A percentile compares a stretch with the other conserved stretches of the same genome.
These are phyloP conservation scores for Gastrodia elata DNA, from an alignment of 106 monocot genomes.

Conservation along the genomic window DNA sequence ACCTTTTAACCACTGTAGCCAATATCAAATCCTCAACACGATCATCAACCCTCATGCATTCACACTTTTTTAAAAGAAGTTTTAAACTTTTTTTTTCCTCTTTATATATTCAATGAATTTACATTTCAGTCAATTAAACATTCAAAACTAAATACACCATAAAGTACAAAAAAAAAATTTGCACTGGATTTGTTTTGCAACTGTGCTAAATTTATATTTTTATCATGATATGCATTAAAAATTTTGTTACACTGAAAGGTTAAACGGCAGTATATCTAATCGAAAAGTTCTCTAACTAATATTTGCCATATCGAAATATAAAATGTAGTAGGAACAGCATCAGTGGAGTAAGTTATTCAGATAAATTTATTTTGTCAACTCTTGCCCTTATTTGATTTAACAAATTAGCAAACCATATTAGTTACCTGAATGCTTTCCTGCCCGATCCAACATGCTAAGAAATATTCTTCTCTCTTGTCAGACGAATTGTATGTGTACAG, in stretches of 20 bases:
- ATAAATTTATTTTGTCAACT: not conserved
- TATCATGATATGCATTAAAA: not conserved
- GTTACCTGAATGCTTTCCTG: conserved; percentile 77
- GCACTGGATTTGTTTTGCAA: no score
- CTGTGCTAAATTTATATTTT: not conserved
- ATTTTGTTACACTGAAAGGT: not conserved
- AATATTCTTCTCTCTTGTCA: conserved; percentile 90
- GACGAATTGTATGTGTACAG: conserved; percentile 81
- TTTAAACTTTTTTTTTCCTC: no score
- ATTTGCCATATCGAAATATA: not conserved
- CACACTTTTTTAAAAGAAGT: no score
- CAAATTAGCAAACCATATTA: conserved; percentile 2
- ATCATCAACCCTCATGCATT: no score
- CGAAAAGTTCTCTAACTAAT: not conserved
- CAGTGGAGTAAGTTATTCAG: not conserved
- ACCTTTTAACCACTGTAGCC: no score
- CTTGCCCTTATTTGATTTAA: not conserved
- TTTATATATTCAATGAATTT: no score
- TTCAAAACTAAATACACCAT: no score
- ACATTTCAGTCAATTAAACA: no score
- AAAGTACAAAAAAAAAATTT: no score
- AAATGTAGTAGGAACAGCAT: not conserved
- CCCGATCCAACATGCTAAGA: conserved; percentile 86
- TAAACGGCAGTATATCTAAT: not conserved
- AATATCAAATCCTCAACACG: no score